Evolutionary conservation across 2,329 filamentous ascomycete species (phyloP).

Genomic region (Colletotrichum abscissum): DNA sequence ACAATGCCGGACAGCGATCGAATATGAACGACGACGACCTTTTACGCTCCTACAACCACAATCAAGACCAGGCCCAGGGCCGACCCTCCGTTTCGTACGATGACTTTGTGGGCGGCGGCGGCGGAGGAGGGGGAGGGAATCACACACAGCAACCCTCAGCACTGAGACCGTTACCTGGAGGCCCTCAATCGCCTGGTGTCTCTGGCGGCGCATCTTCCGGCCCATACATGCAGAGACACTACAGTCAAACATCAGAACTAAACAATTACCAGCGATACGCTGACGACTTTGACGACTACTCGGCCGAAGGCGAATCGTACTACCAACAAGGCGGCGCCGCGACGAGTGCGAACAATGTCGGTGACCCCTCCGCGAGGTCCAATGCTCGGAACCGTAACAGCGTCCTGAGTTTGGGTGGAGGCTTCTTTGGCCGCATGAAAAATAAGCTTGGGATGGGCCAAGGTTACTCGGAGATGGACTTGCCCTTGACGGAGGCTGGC

Average conservation of each 20-base stretch:
- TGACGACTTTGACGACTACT: slow-evolving; percentile 84
- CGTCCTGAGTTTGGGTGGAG: slow-evolving; percentile 86
- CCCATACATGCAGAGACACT: slow-evolving; percentile 61
- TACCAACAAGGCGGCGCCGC: slow-evolving; percentile 76
- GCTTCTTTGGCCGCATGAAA: slow-evolving; percentile 87
- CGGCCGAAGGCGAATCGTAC: slow-evolving; percentile 81
- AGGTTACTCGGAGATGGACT: slow-evolving; percentile 97
- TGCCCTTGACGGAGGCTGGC: slow-evolving; percentile 85
- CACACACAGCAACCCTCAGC: slow-evolving; percentile 56
- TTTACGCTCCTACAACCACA: slow-evolving; percentile 78
- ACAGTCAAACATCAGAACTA: slow-evolving; percentile 83
- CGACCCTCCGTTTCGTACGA: slow-evolving; percentile 94
- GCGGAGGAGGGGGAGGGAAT: slow-evolving; percentile 37
- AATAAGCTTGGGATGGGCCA: slow-evolving; percentile 89
- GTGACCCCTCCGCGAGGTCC: slow-evolving; percentile 44
- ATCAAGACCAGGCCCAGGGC: slow-evolving; percentile 69
- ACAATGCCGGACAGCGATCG: slow-evolving; percentile 81
- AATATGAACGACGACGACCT: slow-evolving; percentile 86
- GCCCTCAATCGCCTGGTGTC: slow-evolving; percentile 34
- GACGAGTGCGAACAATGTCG: slow-evolving; percentile 31
- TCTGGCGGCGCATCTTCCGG: slow-evolving; percentile 42
- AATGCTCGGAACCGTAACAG: slow-evolving; percentile 86
- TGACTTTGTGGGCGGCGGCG: slow-evolving; percentile 84
- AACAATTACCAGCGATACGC: slow-evolving; percentile 94
- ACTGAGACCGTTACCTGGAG: slow-evolving; percentile 48